Conservation (phyloP, 108 stramenopile species). For the Discostella stelligeroides region DNA sequence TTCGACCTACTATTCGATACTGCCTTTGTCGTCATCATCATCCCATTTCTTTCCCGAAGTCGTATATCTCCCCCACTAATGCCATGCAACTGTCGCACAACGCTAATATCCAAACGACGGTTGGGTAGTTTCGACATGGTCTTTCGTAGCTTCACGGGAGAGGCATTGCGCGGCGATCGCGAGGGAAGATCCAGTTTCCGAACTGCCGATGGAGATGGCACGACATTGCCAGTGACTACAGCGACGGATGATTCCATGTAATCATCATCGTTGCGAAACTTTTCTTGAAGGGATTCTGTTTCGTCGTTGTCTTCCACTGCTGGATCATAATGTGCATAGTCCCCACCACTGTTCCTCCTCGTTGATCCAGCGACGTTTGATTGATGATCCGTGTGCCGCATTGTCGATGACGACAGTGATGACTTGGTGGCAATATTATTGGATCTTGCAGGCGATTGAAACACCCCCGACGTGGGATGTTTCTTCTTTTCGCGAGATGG, state of each 20-base stretch:
- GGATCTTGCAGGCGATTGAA: background rate
- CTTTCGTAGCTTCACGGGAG: constrained; percentile 25
- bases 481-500: background rate
- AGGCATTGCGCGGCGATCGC: constrained; percentile 32
- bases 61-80: constrained; percentile 12
- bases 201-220: background rate
- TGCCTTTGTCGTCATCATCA: background rate
- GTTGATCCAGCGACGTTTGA: background rate
- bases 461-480: constrained; percentile 8
- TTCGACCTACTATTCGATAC: background rate
- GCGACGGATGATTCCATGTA: background rate
- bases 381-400: too few relatives aligned
- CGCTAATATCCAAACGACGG: background rate
- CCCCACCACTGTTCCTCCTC: background rate
- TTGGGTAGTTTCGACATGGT: background rate
- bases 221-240: constrained; percentile 4
- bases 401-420: too few relatives aligned
- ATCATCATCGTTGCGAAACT: background rate
- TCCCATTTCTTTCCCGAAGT: background rate
- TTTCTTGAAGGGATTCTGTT: background rate
- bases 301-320: background rate
- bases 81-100: constrained; percentile 5
- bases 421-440: too few relatives aligned
- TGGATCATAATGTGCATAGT: background rate
- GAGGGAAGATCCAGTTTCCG: constrained; percentile 20